Percentiles rank a stretch among this genome's conserved stretches.
Evolutionary conservation across 2,329 filamentous ascomycete species (phyloP).

Genomic region (Aspergillus sp.): DNA sequence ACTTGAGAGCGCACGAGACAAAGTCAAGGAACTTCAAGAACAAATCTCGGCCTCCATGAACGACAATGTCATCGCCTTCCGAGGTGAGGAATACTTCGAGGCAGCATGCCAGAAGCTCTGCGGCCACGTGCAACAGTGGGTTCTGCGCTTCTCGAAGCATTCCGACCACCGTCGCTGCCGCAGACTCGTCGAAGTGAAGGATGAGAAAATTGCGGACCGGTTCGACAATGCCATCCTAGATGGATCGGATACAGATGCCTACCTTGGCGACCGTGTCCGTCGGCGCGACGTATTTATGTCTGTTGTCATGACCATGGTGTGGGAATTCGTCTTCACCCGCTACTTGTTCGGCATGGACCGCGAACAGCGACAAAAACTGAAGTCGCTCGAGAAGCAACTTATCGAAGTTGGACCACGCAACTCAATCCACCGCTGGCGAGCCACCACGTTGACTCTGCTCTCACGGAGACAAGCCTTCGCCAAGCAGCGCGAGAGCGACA

Average conservation of each 20-base stretch:
- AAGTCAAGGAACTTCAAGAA: conserved; percentile 60
- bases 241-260: conserved; percentile 85
- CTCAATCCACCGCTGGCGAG: conserved; percentile 96
- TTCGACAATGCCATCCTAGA: conserved; percentile 94
- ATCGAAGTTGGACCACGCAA: conserved; percentile 80
- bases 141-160: conserved; percentile 95
- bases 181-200: conserved; percentile 76
- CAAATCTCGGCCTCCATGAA: conserved; percentile 59
- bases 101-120: conserved; percentile 91
- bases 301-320: conserved; percentile 98
- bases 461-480: conserved; percentile 77
- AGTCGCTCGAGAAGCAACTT: conserved; percentile 88
- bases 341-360: conserved; percentile 99
- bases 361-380: conserved; percentile 96
- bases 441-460: conserved; percentile 87
- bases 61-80: conserved; percentile 75
- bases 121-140: conserved; percentile 96
- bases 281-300: conserved; percentile 97
- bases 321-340: conserved; percentile 97
- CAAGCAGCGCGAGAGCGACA: conserved; percentile 81
- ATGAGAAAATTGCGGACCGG: conserved; percentile 90
- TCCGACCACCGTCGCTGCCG: conserved; percentile 89
- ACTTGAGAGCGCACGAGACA: conserved; percentile 68
- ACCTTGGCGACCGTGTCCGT: conserved; percentile 82
- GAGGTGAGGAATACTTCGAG: conserved; percentile 94